A percentile compares a stretch with the other conserved stretches of the same genome.
phyloP scores from a whole-genome alignment of 495 filamentous ascomycete genomes.

The Hypoxylon subgilvum region DNA sequence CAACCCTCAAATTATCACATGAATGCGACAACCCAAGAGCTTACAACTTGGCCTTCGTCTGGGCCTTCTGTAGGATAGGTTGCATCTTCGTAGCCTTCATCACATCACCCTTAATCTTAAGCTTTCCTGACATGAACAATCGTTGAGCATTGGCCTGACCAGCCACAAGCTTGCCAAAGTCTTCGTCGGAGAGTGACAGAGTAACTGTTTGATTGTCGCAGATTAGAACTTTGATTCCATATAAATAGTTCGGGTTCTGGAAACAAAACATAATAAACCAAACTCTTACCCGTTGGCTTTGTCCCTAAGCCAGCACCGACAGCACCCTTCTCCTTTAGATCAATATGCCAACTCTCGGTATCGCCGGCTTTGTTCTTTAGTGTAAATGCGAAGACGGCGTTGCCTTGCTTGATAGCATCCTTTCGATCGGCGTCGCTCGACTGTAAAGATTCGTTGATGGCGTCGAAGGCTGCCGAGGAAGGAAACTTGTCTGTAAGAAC shows the following conservation, averaged over 20 bases:
- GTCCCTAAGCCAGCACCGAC: slow-evolving; percentile 77
- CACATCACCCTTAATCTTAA: slow-evolving; percentile 97
- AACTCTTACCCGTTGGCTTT: slow-evolving; percentile 75
- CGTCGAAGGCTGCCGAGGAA: slow-evolving; percentile 88
- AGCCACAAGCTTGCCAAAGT: slow-evolving; percentile 79
- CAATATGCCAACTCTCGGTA: slow-evolving; percentile 88
- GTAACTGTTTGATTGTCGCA: slow-evolving; percentile 64
- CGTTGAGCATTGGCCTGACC: slow-evolving; percentile 95
- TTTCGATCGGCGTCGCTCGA: slow-evolving; percentile 75
- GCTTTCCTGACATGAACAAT: slow-evolving; percentile 94
- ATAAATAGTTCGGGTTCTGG: background rate
- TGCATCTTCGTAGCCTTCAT: slow-evolving; percentile 99
- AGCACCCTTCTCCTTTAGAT: slow-evolving; percentile 86
- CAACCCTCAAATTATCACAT: slow-evolving; percentile 2
- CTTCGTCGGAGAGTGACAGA: slow-evolving; percentile 79
- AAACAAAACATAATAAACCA: no score
- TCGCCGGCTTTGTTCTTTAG: slow-evolving; percentile 84
- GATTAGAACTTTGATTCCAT: slow-evolving; percentile 10
- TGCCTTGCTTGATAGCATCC: slow-evolving; percentile 84
- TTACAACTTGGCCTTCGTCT: slow-evolving; percentile 82
- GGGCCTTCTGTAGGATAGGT: slow-evolving; percentile 89
- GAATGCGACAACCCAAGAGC: slow-evolving; percentile 15
- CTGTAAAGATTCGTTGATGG: slow-evolving; percentile 76
- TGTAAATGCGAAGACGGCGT: slow-evolving; percentile 87
- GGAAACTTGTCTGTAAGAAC: slow-evolving; percentile 75